Evolutionary conservation across 2,329 filamentous ascomycete species (phyloP).

Genomic region (Mollisia scopiformis): DNA sequence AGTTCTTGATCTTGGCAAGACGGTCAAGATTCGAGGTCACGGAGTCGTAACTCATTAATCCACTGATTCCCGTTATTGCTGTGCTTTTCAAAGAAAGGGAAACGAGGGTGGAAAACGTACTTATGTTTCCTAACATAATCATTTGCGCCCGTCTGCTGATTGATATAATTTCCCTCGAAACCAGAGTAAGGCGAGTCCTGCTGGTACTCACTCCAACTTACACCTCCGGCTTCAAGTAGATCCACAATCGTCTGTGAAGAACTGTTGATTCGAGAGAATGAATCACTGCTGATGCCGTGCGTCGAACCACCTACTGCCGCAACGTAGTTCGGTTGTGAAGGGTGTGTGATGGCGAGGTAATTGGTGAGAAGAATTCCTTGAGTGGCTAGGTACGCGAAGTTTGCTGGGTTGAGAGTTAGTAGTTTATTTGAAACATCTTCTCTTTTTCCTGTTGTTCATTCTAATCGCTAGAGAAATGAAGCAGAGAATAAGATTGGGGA

Average conservation of each 20-base stretch:
- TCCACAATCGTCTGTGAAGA: conserved; percentile 62
- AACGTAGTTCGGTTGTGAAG: conserved; percentile 77
- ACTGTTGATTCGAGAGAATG: conserved; percentile 55
- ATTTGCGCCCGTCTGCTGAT: conserved; percentile 66
- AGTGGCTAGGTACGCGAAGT: conserved; percentile 57
- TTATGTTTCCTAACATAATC: conserved; percentile 86
- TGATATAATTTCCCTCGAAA: conserved; percentile 70
- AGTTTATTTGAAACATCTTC: background rate
- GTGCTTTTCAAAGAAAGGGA: background rate
- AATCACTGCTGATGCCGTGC: conserved; percentile 72
- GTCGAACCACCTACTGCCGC: conserved; percentile 67
- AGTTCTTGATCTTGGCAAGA: conserved; percentile 72
- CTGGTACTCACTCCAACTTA: conserved; percentile 70
- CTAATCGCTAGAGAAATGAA: background rate
- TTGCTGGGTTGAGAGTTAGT: conserved; percentile 32
- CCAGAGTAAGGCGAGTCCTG: conserved; percentile 76
- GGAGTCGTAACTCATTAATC: conserved; percentile 65
- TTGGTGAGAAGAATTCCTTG: conserved; percentile 65
- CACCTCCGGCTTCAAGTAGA: conserved; percentile 48
- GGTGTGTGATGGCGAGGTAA: conserved; percentile 68
- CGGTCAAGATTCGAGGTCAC: conserved; percentile 61
- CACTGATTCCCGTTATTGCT: conserved; percentile 20
- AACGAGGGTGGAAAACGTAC: conserved; percentile 33
- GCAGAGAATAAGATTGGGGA: background rate
- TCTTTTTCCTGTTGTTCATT: background rate